A percentile compares a stretch with the other conserved stretches of the same genome.
phyloP scores from a whole-genome alignment of 108 stramenopile genomes.

The Skeletonema grethae region DNA sequence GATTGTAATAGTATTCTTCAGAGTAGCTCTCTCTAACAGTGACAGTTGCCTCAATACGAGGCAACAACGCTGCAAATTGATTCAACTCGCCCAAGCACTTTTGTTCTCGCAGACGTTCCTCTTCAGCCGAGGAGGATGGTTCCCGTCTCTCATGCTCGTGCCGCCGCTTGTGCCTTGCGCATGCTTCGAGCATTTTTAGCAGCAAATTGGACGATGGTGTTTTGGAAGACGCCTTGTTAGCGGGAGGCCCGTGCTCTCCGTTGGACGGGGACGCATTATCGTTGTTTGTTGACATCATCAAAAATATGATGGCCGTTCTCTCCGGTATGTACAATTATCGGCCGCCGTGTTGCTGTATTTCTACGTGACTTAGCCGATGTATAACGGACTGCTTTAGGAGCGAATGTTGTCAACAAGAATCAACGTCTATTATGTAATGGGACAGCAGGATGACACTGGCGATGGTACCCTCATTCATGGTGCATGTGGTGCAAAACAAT shows the following conservation, averaged over 20 bases:
- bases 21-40: background rate
- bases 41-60: constrained; percentile 33
- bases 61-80: constrained; percentile 31
- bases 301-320: too few species aligned
- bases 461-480: too few species aligned
- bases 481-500: too few species aligned
- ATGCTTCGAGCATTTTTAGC: constrained; percentile 43
- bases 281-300: constrained; percentile 3
- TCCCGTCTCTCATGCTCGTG: constrained; percentile 25
- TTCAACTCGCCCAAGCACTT: constrained; percentile 22
- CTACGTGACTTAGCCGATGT: too few species aligned
- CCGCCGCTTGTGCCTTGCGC: constrained; percentile 34
- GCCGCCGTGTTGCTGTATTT: too few species aligned
- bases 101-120: constrained; percentile 10
- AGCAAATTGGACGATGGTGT: constrained; percentile 16
- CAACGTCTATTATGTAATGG: too few species aligned
- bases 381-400: too few species aligned
- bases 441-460: too few species aligned
- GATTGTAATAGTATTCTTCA: constrained; percentile 22
- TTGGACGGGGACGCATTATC: background rate
- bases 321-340: too few species aligned
- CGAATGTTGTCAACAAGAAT: too few species aligned
- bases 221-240: background rate
- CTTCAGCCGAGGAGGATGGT: background rate
- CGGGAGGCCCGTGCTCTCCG: background rate